phyloP scores from a whole-genome alignment of 345 rosid genomes.

The Eucalyptus coolabah region DNA sequence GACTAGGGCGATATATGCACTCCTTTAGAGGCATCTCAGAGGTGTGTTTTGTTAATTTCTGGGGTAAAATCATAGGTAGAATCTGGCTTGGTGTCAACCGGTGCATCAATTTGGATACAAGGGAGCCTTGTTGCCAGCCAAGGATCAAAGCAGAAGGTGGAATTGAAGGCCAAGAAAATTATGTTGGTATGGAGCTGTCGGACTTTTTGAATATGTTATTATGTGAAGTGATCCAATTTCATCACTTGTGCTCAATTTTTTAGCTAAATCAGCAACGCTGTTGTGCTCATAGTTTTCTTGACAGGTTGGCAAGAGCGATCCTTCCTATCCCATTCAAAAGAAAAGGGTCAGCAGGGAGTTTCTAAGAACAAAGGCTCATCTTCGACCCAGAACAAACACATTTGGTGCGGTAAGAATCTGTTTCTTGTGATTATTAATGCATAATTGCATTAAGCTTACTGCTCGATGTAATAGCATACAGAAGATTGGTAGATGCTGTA shows the following conservation, averaged over 20 bases:
- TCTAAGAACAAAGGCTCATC: conserved; percentile 94
- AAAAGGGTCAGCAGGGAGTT: conserved; percentile 88
- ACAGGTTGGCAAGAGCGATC: conserved; percentile 86
- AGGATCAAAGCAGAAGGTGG: conserved; percentile 91
- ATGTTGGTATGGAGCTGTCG: conserved; percentile 37
- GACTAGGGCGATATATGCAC: neutral
- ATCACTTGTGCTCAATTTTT: neutral
- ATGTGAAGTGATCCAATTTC: neutral
- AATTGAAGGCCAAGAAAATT: conserved; percentile 71
- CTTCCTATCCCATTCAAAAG: conserved; percentile 93
- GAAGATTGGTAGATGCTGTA: neutral
- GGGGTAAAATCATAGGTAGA: conserved; percentile 38
- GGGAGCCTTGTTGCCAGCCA: conserved; percentile 80
- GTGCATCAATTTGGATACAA: conserved; percentile 78
- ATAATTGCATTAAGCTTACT: neutral
- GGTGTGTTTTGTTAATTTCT: neutral
- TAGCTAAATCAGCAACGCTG: neutral
- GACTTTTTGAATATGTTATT: neutral
- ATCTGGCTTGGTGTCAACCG: conserved; percentile 68
- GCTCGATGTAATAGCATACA: neutral
- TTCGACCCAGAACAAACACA: conserved; percentile 94
- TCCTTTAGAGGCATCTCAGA: neutral
- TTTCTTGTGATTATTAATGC: neutral
- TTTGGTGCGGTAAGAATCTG: conserved; percentile 71
- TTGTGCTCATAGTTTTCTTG: neutral